Conservation (phyloP, 352 stramenopile genomes). For the Phytophthora chlamydospora region DNA sequence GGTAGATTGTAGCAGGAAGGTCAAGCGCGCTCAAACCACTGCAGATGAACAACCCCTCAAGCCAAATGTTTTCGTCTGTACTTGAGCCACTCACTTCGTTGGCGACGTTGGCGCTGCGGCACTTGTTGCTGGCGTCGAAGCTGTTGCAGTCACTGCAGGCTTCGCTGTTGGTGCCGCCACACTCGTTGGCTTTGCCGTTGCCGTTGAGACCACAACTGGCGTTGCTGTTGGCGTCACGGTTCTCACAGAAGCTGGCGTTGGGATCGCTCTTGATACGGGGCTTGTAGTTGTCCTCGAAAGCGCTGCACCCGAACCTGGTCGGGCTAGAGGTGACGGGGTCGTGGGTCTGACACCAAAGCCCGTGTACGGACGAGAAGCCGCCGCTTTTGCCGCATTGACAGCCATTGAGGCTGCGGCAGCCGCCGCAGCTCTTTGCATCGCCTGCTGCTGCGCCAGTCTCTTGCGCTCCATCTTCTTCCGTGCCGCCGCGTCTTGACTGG, state of each 20-base stretch:
- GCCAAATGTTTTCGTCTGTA: conserved; percentile 21
- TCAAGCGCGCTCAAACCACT: conserved; percentile 7
- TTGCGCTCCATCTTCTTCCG: conserved; percentile 74
- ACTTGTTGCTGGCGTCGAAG: background rate
- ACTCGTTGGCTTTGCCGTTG: conserved; percentile 6
- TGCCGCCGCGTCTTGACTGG: conserved; percentile 60
- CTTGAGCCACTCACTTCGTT: conserved; percentile 22
- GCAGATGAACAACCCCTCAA: conserved; percentile 23
- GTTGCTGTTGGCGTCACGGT: background rate
- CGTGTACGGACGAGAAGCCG: background rate
- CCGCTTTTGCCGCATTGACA: conserved; percentile 20
- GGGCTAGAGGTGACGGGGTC: conserved; percentile 1
- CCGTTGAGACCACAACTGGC: background rate
- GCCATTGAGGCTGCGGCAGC: conserved; percentile 19
- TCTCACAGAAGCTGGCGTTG: background rate
- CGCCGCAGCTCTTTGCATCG: conserved; percentile 31
- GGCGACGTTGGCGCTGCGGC: background rate
- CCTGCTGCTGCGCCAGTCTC: conserved; percentile 44
- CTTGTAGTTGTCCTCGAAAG: conserved; percentile 10
- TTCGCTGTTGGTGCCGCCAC: background rate
- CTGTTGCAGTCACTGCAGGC: background rate
- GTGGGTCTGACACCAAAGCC: conserved; percentile 6
- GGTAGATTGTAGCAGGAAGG: conserved; percentile 32
- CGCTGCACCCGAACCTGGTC: background rate
- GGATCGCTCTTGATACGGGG: background rate